A percentile compares a stretch with the other conserved stretches of the same genome.
These are phyloP conservation scores for Pyrus bretschneideri DNA, from an alignment of 306 rosid genomes.

Conservation along the genomic window DNA sequence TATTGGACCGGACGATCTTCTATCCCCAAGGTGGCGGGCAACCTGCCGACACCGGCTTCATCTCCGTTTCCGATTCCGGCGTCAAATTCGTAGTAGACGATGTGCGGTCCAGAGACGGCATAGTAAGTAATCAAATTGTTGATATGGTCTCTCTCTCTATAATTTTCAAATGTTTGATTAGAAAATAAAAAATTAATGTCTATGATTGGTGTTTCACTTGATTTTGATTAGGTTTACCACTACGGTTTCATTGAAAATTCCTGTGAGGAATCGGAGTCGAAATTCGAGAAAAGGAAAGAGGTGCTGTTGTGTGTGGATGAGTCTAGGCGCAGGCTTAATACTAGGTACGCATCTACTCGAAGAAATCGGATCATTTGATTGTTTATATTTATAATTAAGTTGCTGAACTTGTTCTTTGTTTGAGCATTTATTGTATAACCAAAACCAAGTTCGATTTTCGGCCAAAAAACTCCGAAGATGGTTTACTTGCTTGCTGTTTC, in stretches of 20 bases:
- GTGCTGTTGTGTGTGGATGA: conserved; percentile 60
- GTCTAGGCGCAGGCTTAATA: conserved; percentile 54
- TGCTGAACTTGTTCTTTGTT: background rate
- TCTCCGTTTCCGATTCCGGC: conserved; percentile 22
- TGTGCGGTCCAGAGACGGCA: conserved; percentile 60
- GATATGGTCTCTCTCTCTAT: background rate
- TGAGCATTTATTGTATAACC: background rate
- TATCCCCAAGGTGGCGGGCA: conserved; percentile 95
- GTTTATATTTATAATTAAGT: background rate
- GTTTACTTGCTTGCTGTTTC: background rate
- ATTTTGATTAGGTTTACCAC: conserved; percentile 46
- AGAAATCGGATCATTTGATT: background rate
- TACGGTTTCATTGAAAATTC: conserved; percentile 46
- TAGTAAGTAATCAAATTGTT: conserved; percentile 28
- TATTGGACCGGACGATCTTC: conserved; percentile 62
- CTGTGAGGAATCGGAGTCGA: conserved; percentile 25
- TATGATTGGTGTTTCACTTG: background rate
- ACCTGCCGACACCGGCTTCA: conserved; percentile 57
- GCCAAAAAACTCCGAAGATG: background rate
- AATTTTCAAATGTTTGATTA: background rate
- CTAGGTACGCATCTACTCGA: conserved; percentile 31
- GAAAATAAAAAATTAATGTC: background rate
- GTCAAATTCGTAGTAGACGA: conserved; percentile 50
- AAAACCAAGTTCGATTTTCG: background rate
- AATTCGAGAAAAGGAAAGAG: conserved; percentile 32